A percentile compares a stretch with the other conserved stretches of the same genome.
These are phyloP conservation scores for Fusarium mangiferae DNA, from an alignment of 2,329 filamentous ascomycete genomes.

Conservation along the genomic window DNA sequence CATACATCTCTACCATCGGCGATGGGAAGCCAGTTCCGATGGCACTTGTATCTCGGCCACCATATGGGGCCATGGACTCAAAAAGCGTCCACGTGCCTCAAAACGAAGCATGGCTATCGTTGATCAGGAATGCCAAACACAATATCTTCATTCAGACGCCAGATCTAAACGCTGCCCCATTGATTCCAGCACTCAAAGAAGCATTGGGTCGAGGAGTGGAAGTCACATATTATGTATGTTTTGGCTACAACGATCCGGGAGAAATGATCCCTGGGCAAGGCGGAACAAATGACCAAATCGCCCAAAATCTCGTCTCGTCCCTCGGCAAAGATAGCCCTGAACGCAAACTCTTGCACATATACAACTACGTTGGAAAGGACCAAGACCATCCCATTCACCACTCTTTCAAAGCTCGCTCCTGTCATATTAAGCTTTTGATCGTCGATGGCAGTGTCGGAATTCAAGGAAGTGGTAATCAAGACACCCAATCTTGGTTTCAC, in stretches of 20 bases:
- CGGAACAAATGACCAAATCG: conserved; percentile 78
- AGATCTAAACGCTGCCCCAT: conserved; percentile 76
- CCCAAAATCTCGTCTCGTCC: conserved; percentile 65
- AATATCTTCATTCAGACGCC: conserved; percentile 83
- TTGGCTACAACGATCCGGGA: conserved; percentile 83
- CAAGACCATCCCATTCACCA: conserved; percentile 75
- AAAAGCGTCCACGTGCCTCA: conserved; percentile 73
- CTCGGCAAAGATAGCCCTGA: conserved; percentile 58
- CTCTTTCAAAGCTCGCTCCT: conserved; percentile 71
- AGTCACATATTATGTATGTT: conserved; percentile 76
- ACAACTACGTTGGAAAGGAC: conserved; percentile 80
- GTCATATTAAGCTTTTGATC: conserved; percentile 83
- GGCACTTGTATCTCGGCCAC: conserved; percentile 75
- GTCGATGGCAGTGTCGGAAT: conserved; percentile 75
- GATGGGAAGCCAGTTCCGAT: conserved; percentile 70
- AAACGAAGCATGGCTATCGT: conserved; percentile 78
- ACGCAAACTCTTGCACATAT: conserved; percentile 61
- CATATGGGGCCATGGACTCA: conserved; percentile 72
- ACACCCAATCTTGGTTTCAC: conserved; percentile 84
- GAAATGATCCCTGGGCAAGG: conserved; percentile 81
- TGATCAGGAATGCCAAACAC: conserved; percentile 70
- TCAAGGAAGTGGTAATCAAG: conserved; percentile 81
- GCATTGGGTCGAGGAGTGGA: conserved; percentile 75
- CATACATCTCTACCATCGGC: conserved; percentile 61
- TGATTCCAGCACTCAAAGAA: conserved; percentile 70